These are phyloP conservation scores for Firmiana major DNA, from an alignment of 345 rosid genomes.

Conservation along the genomic window DNA sequence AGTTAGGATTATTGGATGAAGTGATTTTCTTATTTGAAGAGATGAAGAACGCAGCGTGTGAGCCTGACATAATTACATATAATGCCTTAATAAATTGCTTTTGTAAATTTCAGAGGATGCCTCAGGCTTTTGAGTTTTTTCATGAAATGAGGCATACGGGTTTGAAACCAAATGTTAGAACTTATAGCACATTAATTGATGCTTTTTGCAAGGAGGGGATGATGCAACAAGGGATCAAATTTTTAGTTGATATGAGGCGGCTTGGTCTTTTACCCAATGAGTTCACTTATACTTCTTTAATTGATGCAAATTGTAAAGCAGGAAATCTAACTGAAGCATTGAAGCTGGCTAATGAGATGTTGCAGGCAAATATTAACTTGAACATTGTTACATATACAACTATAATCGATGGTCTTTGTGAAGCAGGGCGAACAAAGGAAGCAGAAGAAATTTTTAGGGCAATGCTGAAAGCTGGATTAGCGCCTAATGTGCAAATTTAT, in stretches of 20 bases:
- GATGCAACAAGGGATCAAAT: slow-evolving; percentile 57
- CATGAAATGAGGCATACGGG: slow-evolving; percentile 49
- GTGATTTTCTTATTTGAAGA: slow-evolving; percentile 40
- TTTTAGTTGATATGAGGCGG: slow-evolving; percentile 63
- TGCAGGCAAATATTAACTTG: slow-evolving; percentile 38
- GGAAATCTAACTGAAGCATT: slow-evolving; percentile 51
- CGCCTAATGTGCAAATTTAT: slow-evolving; percentile 51
- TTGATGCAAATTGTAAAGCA: slow-evolving; percentile 61
- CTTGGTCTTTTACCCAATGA: slow-evolving; percentile 63
- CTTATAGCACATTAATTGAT: slow-evolving; percentile 68
- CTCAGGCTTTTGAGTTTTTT: slow-evolving; percentile 44
- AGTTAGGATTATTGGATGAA: slow-evolving; percentile 51
- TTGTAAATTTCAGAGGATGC: slow-evolving; percentile 43
- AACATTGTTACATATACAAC: slow-evolving; percentile 59
- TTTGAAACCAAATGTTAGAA: slow-evolving; percentile 55
- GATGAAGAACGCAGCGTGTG: slow-evolving; percentile 46
- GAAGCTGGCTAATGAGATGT: slow-evolving; percentile 59
- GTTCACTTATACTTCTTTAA: slow-evolving; percentile 62
- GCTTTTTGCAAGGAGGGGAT: slow-evolving; percentile 67
- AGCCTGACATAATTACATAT: slow-evolving; percentile 61
- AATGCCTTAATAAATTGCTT: slow-evolving; percentile 63
- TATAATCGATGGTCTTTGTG: slow-evolving; percentile 55
- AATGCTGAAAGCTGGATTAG: slow-evolving; percentile 39
- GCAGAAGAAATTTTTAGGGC: slow-evolving; percentile 51
- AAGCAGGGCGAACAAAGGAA: slow-evolving; percentile 46